These are phyloP conservation scores for Radiomyces spectabilis DNA, from an alignment of 192 early-diverging fungal genomes.

Conservation along the genomic window DNA sequence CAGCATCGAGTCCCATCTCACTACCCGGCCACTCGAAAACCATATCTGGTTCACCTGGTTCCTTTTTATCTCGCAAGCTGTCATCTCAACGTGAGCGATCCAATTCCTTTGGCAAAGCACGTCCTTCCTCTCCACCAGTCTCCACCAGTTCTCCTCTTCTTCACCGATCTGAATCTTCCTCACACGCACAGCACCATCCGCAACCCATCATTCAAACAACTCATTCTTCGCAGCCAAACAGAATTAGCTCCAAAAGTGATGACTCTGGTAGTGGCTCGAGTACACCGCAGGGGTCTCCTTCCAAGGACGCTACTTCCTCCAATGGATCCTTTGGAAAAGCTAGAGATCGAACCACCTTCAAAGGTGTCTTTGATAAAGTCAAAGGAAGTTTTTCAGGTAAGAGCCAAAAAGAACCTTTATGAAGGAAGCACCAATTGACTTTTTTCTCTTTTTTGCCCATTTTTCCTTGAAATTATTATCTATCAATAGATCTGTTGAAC, in stretches of 20 bases:
- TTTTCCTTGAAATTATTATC: neutral
- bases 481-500: constrained; percentile 17
- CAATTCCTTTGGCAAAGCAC: constrained; percentile 1
- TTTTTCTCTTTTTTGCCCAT: neutral
- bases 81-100: constrained; percentile 17
- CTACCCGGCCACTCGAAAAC: neutral
- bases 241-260: constrained; percentile 5
- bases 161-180: neutral
- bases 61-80: constrained; percentile 17
- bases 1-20: neutral
- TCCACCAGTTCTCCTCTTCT: constrained; percentile 5
- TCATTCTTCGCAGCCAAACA: neutral
- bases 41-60: neutral
- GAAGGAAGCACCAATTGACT: neutral
- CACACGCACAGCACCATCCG: neutral
- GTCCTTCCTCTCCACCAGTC: constrained; percentile 5
- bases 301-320: constrained; percentile 1
- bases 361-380: constrained; percentile 47
- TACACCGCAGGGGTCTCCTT: neutral
- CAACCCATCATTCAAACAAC: neutral
- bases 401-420: constrained; percentile 13
- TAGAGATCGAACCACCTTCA: constrained; percentile 38
- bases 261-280: neutral
- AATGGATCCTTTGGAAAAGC: constrained; percentile 7
- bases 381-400: constrained; percentile 40